These are phyloP conservation scores for Hyaloperonospora brassicae DNA, from an alignment of 352 stramenopile genomes.

Conservation along the genomic window DNA sequence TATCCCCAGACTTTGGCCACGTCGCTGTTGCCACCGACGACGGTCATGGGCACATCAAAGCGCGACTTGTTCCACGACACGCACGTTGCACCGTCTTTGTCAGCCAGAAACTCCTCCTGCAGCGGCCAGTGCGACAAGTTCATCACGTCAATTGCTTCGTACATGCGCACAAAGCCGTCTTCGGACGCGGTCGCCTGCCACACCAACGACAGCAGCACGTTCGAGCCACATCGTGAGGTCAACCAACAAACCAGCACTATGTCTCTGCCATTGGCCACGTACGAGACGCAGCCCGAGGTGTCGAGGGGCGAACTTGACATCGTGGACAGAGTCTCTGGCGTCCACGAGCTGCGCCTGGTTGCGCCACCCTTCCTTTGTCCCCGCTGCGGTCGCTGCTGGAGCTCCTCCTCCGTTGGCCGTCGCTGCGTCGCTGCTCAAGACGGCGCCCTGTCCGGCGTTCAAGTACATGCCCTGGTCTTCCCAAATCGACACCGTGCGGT, in stretches of 20 bases:
- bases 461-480: slow-evolving; percentile 83
- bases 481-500: slow-evolving; percentile 92
- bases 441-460: no score
- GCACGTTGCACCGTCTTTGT: slow-evolving; percentile 85
- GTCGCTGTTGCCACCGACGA: slow-evolving; percentile 87
- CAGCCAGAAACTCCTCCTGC: slow-evolving; percentile 77
- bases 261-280: no score
- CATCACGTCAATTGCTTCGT: slow-evolving; percentile 93
- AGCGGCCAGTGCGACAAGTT: slow-evolving; percentile 93
- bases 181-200: slow-evolving; percentile 86
- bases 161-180: slow-evolving; percentile 93
- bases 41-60: slow-evolving; percentile 93
- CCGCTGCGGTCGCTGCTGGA: no score
- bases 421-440: no score
- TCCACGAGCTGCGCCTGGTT: slow-evolving; percentile 88
- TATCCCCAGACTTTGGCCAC: slow-evolving; percentile 89
- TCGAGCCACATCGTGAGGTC: no score
- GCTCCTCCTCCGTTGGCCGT: no score
- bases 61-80: slow-evolving; percentile 92
- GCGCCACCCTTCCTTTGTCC: slow-evolving; percentile 66
- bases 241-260: no score
- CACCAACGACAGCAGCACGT: slow-evolving; percentile 4
- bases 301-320: slow-evolving; percentile 92
- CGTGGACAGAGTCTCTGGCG: slow-evolving; percentile 88
- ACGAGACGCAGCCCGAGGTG: slow-evolving; percentile 89